Conservation (phyloP, 306 rosid species). For the Glycine soja region DNA sequence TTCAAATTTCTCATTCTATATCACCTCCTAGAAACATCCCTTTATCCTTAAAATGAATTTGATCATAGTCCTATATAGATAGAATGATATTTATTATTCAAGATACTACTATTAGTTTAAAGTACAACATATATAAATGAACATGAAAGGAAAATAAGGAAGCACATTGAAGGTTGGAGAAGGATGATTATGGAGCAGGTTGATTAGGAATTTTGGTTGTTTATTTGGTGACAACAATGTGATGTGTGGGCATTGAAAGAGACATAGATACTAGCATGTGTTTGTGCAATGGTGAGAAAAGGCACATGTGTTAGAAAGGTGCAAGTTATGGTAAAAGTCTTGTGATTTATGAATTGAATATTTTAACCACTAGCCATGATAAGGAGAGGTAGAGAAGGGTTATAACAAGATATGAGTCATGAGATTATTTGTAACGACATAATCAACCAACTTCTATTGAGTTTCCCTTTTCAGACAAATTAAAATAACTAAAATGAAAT, state of each 20-base stretch:
- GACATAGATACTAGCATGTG: slow-evolving; percentile 1
- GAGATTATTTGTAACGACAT: no score
- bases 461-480: background rate
- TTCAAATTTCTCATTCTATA: no score
- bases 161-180: background rate
- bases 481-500: no score
- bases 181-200: no score
- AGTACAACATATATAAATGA: background rate
- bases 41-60: background rate
- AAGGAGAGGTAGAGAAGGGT: background rate
- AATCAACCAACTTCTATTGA: background rate
- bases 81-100: background rate
- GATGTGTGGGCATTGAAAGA: slow-evolving; percentile 3
- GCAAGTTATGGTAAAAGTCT: background rate
- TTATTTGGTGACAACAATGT: background rate
- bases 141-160: background rate
- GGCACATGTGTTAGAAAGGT: background rate
- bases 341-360: background rate
- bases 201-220: no score
- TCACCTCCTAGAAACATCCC: no score
- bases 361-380: background rate
- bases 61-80: background rate
- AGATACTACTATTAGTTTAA: background rate
- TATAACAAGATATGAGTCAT: no score
- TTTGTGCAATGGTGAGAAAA: slow-evolving; percentile 11